Conservation (phyloP, 345 rosid genomes). For the Citrus australasica region DNA sequence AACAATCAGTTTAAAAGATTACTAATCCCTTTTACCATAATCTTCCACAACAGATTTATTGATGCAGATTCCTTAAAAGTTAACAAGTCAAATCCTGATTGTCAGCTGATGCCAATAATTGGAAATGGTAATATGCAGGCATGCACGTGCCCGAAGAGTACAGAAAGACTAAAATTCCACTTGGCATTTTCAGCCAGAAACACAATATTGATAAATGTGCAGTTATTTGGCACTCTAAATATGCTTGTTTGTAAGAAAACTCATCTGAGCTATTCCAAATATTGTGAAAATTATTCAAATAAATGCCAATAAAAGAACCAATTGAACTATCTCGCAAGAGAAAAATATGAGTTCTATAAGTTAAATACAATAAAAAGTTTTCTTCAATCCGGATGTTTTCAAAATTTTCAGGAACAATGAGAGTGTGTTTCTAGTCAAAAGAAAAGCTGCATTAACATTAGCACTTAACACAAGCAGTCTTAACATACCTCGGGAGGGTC, state of each 20-base stretch:
- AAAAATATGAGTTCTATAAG: neutral
- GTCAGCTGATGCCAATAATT: neutral
- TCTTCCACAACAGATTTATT: neutral
- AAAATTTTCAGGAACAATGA: neutral
- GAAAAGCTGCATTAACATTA: neutral
- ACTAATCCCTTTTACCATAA: neutral
- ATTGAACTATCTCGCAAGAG: neutral
- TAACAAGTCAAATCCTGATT: neutral
- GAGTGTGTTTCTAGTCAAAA: neutral
- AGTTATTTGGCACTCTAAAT: neutral
- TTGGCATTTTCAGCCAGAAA: neutral
- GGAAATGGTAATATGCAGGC: neutral
- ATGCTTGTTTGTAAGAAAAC: neutral
- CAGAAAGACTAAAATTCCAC: neutral
- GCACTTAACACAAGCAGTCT: neutral
- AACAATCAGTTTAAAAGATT: conserved; percentile 13
- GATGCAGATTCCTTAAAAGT: neutral
- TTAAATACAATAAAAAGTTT: neutral
- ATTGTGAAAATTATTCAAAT: neutral
- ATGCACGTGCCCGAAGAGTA: neutral
- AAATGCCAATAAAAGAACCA: neutral
- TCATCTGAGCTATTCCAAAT: neutral
- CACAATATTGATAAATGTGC: neutral
- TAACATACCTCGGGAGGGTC: conserved; percentile 88
- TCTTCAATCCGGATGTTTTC: neutral